Evolutionary conservation across 768 basidiomycete genomes (phyloP).

Genomic region (Cubamyces lactineus): DNA sequence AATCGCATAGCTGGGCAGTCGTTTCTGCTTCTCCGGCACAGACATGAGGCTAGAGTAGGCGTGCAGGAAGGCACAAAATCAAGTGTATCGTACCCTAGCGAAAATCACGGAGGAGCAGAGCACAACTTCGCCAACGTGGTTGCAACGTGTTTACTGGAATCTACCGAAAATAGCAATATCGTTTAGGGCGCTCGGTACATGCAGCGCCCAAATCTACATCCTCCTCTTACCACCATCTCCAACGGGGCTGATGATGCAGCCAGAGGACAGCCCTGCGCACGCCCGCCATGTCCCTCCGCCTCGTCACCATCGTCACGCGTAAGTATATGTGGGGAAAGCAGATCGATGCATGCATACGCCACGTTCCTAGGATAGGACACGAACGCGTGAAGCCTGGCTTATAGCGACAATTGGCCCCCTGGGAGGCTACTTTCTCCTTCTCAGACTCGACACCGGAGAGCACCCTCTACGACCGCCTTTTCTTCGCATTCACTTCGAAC

Average conservation of each 20-base stretch:
- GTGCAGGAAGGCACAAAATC: neutral
- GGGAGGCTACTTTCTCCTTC: neutral
- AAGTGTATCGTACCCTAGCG: neutral
- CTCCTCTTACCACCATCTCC: too few relatives aligned
- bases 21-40: conserved; percentile 6
- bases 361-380: neutral
- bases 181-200: too few relatives aligned
- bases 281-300: neutral
- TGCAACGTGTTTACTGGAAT: too few relatives aligned
- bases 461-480: too few relatives aligned
- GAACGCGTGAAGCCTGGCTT: neutral
- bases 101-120: neutral
- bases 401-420: neutral
- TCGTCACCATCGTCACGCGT: neutral
- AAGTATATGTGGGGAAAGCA: too few relatives aligned
- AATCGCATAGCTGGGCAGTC: conserved; percentile 14
- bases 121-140: neutral
- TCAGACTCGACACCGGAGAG: too few relatives aligned
- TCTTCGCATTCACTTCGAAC: neutral
- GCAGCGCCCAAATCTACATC: too few relatives aligned
- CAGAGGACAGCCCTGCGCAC: neutral
- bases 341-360: neutral
- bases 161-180: too few relatives aligned
- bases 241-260: too few relatives aligned
- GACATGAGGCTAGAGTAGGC: neutral